Conservation (phyloP, 2,329 filamentous ascomycete species). For the Fusarium sp. region DNA sequence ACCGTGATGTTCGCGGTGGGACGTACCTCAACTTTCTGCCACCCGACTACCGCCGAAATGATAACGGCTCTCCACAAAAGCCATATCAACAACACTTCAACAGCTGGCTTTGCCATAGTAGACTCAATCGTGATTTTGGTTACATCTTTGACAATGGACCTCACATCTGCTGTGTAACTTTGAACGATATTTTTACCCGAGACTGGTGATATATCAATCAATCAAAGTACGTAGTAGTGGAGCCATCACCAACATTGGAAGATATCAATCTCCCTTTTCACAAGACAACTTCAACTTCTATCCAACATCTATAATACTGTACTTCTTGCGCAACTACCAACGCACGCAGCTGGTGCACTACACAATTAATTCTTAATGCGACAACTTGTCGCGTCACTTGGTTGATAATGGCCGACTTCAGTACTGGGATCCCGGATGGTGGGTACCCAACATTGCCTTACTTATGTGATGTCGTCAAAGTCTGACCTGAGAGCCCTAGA, state of each 20-base stretch:
- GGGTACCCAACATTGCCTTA: conserved; percentile 33
- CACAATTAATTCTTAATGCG: conserved; percentile 33
- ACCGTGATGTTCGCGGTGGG: conserved; percentile 23
- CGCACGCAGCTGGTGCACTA: conserved; percentile 6
- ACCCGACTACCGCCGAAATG: conserved; percentile 48
- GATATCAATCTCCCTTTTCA: conserved; percentile 30
- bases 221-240: conserved; percentile 32
- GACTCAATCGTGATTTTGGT: conserved; percentile 3
- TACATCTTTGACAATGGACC: neutral
- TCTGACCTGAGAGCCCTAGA: conserved; percentile 54
- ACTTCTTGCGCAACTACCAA: neutral
- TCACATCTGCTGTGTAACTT: neutral
- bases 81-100: conserved; percentile 22
- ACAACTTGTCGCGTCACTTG: conserved; percentile 15
- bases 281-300: conserved; percentile 23
- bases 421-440: conserved; percentile 56
- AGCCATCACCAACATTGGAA: conserved; percentile 30
- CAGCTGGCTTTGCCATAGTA: conserved; percentile 10
- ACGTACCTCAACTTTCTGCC: conserved; percentile 37
- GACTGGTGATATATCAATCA: conserved; percentile 11
- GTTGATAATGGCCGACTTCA: conserved; percentile 55
- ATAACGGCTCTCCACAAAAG: conserved; percentile 37
- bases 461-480: conserved; percentile 31
- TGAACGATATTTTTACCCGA: neutral
- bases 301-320: conserved; percentile 30